Conservation (phyloP, 257 asterid species). For the Solanum habrochaites region DNA sequence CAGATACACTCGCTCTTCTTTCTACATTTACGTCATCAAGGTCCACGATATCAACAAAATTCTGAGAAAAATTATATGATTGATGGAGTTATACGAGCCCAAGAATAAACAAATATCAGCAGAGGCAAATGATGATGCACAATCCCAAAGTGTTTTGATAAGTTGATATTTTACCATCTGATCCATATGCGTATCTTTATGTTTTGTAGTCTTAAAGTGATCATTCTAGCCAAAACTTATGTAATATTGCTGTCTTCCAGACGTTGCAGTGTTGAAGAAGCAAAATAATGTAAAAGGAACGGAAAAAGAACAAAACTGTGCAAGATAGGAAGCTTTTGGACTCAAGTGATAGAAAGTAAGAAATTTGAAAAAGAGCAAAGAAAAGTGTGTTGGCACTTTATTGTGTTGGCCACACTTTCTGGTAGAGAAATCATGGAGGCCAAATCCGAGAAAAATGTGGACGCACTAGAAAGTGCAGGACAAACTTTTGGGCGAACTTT, state of each 20-base stretch:
- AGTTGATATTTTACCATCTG: neutral
- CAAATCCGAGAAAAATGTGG: neutral
- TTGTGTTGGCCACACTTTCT: neutral
- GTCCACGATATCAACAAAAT: neutral
- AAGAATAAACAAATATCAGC: neutral
- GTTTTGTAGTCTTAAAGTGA: neutral
- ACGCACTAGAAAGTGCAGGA: neutral
- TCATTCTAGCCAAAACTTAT: neutral
- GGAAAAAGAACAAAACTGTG: neutral
- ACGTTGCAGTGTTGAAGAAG: neutral
- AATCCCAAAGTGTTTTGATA: neutral
- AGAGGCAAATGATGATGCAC: neutral
- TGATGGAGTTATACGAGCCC: neutral
- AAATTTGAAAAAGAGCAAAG: neutral
- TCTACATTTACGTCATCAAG: constrained; percentile 10
- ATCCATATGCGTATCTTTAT: neutral
- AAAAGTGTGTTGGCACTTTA: neutral
- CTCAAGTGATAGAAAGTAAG: neutral
- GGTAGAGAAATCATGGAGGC: neutral
- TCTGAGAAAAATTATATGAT: neutral
- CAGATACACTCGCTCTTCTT: constrained; percentile 10
- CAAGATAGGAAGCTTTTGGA: neutral
- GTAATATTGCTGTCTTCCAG: neutral
- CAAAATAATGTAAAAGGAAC: neutral
- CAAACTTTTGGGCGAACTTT: neutral